These are phyloP conservation scores for Calvatia gigantea DNA, from an alignment of 768 basidiomycete species.

Conservation along the genomic window DNA sequence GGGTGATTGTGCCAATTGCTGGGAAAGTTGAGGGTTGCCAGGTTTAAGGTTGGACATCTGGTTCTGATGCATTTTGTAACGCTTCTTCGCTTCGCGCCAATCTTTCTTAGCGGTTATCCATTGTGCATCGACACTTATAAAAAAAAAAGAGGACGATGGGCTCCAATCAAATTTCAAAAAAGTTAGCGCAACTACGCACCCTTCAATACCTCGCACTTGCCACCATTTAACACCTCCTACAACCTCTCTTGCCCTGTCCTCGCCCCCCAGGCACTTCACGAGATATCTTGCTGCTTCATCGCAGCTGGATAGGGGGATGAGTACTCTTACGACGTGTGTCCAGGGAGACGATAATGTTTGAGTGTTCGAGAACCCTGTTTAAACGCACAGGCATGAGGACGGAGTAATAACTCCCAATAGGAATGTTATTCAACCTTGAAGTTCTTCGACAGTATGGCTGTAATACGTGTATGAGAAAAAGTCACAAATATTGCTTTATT, in stretches of 20 bases:
- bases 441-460: conserved; percentile 83
- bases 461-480: neutral
- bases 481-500: neutral
- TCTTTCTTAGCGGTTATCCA: conserved; percentile 89
- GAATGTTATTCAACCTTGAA: conserved; percentile 48
- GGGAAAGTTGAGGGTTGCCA: neutral
- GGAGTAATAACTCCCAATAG: neutral
- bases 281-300: conserved; percentile 70
- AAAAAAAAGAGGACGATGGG: conserved; percentile 15
- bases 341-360: conserved; percentile 84
- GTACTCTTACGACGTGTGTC: conserved; percentile 66
- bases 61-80: conserved; percentile 45
- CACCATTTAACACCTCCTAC: conserved; percentile 97
- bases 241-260: conserved; percentile 60
- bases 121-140: conserved; percentile 70
- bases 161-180: neutral
- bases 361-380: conserved; percentile 67
- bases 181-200: conserved; percentile 40
- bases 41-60: conserved; percentile 14
- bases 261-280: conserved; percentile 82
- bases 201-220: conserved; percentile 85
- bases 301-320: conserved; percentile 74
- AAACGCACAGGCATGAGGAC: neutral
- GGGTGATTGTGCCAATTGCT: neutral
- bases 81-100: conserved; percentile 64